phyloP scores from a whole-genome alignment of 805 yeast genomes.

The Candida morakotiae region DNA sequence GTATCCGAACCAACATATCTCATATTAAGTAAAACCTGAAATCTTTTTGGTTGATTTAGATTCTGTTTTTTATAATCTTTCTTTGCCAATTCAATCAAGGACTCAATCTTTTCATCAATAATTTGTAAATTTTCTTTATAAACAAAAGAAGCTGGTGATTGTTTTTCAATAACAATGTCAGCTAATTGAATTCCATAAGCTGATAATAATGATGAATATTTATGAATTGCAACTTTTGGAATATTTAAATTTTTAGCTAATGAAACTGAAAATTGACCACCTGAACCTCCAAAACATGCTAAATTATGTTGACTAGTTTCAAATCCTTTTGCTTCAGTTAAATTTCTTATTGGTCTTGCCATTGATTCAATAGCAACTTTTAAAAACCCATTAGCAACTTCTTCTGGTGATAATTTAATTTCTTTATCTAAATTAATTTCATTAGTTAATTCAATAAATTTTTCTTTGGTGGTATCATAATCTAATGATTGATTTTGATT shows the following conservation, averaged over 20 bases:
- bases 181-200: conserved; percentile 33
- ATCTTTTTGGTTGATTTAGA: conserved; percentile 35
- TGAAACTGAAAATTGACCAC: conserved; percentile 28
- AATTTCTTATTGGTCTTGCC: conserved; percentile 32
- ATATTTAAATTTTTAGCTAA: conserved; percentile 27
- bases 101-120: conserved; percentile 44
- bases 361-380: conserved; percentile 32
- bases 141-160: conserved; percentile 28
- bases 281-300: conserved; percentile 37
- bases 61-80: conserved; percentile 48
- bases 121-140: conserved; percentile 24
- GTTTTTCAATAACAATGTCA: conserved; percentile 32
- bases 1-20: conserved; percentile 91
- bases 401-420: conserved; percentile 21
- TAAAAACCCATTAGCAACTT: conserved; percentile 31
- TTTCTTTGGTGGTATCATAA: conserved; percentile 40
- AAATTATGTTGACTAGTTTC: conserved; percentile 27
- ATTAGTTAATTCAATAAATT: conserved; percentile 44
- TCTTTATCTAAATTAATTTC: conserved; percentile 41
- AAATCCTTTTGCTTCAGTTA: conserved; percentile 33
- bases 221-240: conserved; percentile 27
- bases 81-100: conserved; percentile 41
- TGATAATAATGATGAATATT: conserved; percentile 30
- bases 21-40: conserved; percentile 69
- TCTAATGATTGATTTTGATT: conserved; percentile 31